phyloP scores from a whole-genome alignment of 192 early-diverging fungal genomes.

The Chytriomyces confervae region DNA sequence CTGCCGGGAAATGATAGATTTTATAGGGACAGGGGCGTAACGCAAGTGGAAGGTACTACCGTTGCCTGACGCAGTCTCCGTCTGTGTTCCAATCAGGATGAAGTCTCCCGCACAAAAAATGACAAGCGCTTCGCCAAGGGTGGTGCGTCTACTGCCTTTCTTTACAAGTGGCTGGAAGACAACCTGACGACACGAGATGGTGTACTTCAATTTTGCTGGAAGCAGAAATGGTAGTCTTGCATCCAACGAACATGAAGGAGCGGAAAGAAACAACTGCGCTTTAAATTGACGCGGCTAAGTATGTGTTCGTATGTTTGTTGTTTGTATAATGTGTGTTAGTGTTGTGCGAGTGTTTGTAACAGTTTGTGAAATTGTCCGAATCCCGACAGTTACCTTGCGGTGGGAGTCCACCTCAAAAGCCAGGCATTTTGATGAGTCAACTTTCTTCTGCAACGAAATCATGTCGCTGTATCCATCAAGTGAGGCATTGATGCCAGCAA shows the following conservation, averaged over 20 bases:
- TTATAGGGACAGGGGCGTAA: conserved; percentile 9
- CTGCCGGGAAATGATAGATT: background rate
- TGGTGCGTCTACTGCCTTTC: background rate
- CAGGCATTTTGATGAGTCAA: background rate
- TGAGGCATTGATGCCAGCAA: background rate
- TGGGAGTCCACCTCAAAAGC: background rate
- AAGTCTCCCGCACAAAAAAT: conserved; percentile 3
- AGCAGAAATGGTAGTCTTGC: background rate
- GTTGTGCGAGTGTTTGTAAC: background rate
- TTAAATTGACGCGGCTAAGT: background rate
- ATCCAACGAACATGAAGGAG: background rate
- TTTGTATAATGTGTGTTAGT: background rate
- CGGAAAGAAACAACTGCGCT: background rate
- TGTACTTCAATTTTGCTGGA: background rate
- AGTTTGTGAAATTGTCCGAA: no score
- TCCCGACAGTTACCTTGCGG: background rate
- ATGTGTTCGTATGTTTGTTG: no score
- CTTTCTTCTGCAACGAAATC: background rate
- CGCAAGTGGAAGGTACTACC: background rate
- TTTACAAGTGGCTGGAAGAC: background rate
- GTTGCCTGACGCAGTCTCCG: background rate
- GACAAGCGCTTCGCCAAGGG: background rate
- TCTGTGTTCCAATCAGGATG: background rate
- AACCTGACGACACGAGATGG: background rate
- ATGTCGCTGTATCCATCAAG: conserved; percentile 8